These are phyloP conservation scores for Irpex rosettiformis DNA, from an alignment of 1,284 basidiomycete genomes.

Conservation along the genomic window DNA sequence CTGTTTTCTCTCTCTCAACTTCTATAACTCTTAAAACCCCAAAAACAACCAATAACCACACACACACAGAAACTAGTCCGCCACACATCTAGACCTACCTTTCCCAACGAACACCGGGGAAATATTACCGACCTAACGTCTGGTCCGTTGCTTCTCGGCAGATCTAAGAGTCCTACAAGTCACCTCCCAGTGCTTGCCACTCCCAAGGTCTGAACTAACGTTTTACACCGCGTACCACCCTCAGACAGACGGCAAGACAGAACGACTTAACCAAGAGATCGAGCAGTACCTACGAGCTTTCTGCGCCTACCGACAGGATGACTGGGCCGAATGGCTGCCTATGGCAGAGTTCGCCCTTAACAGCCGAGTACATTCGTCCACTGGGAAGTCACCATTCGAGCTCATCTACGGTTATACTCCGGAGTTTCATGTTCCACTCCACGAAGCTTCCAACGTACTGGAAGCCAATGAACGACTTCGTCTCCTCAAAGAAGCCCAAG, in stretches of 20 bases:
- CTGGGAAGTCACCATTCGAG: slow-evolving; percentile 24
- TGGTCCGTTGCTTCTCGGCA: too few species aligned
- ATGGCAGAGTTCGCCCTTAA: slow-evolving; percentile 26
- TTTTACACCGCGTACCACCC: slow-evolving; percentile 31
- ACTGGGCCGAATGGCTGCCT: slow-evolving; percentile 17
- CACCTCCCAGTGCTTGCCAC: too few species aligned
- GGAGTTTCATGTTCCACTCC: neutral
- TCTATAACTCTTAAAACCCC: too few species aligned
- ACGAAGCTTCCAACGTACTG: neutral
- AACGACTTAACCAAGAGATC: slow-evolving; percentile 29
- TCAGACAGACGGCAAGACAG: slow-evolving; percentile 31
- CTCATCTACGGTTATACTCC: neutral
- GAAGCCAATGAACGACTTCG: neutral
- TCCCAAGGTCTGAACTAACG: too few species aligned
- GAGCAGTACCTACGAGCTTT: slow-evolving; percentile 23
- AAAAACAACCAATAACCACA: too few species aligned
- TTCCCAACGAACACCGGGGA: too few species aligned
- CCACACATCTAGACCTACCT: too few species aligned
- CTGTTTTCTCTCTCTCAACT: too few species aligned
- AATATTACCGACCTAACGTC: too few species aligned
- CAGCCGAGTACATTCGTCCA: slow-evolving; percentile 22
- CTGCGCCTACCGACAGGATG: slow-evolving; percentile 18
- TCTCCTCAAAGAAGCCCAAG: neutral
- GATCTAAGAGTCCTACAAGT: too few species aligned
- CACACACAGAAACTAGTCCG: too few species aligned